Conservation (phyloP, 78 protist genomes). For the Monocercomonoides exilis region DNA sequence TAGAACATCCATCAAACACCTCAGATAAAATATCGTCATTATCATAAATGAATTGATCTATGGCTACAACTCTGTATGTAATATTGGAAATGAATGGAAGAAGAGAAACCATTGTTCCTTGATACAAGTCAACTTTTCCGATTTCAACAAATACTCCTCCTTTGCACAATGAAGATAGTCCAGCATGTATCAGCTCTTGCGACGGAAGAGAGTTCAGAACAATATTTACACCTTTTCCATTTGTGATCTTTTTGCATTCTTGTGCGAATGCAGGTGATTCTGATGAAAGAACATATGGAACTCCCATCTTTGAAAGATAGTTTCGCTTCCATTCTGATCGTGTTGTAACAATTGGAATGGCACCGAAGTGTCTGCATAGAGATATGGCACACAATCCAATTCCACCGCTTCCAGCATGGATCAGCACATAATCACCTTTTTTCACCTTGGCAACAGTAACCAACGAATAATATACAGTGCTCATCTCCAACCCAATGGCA, state of each 20-base stretch:
- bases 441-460: neutral
- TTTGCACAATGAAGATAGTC: constrained; percentile 50
- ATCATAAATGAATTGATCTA: neutral
- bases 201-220: constrained; percentile 29
- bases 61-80: neutral
- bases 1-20: neutral
- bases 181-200: constrained; percentile 9
- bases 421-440: neutral
- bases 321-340: constrained; percentile 54
- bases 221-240: constrained; percentile 62
- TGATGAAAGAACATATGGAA: neutral
- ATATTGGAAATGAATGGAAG: neutral
- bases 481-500: neutral
- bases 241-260: constrained; percentile 34
- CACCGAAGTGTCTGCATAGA: constrained; percentile 51
- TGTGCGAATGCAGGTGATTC: constrained; percentile 7
- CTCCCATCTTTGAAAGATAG: constrained; percentile 38
- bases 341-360: constrained; percentile 34
- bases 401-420: neutral
- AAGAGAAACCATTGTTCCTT: neutral
- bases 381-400: neutral
- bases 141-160: constrained; percentile 53
- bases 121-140: constrained; percentile 17
- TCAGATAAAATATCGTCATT: neutral
- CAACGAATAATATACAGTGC: neutral